phyloP scores from a whole-genome alignment of 2,329 filamentous ascomycete species.

The Cordyceps sp. region DNA sequence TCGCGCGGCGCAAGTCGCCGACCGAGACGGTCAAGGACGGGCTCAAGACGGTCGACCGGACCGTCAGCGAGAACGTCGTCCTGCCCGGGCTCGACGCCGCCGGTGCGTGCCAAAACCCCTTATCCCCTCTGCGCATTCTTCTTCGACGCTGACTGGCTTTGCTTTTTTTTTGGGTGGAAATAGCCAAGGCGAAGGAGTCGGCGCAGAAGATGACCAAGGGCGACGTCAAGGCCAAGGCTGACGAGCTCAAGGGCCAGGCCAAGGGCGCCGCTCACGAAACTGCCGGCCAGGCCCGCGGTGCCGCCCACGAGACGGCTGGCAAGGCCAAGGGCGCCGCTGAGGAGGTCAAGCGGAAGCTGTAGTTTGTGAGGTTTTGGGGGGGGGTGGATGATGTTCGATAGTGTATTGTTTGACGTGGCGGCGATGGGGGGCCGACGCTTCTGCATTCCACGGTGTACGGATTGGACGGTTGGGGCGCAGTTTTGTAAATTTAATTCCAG shows the following conservation, averaged over 20 bases:
- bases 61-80: conserved; percentile 43
- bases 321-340: conserved; percentile 27
- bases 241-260: conserved; percentile 19
- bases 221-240: conserved; percentile 30
- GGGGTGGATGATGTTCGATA: too few relatives aligned
- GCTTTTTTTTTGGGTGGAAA: too few relatives aligned
- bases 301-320: conserved; percentile 21
- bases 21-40: conserved; percentile 41
- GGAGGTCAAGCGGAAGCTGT: conserved; percentile 9
- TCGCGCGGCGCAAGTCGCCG: conserved; percentile 25
- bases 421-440: too few relatives aligned
- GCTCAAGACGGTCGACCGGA: conserved; percentile 40
- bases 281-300: conserved; percentile 16
- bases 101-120: conserved; percentile 21
- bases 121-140: not conserved
- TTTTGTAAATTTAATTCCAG: too few relatives aligned
- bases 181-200: not conserved
- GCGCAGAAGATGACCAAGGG: not conserved
- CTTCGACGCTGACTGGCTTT: too few relatives aligned
- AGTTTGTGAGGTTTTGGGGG: too few relatives aligned
- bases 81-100: conserved; percentile 44
- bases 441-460: too few relatives aligned
- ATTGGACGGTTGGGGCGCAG: too few relatives aligned
- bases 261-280: conserved; percentile 21
- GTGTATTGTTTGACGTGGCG: too few relatives aligned